Percentiles rank a stretch among this genome's conserved stretches.
These are phyloP conservation scores for Yamadazyma siamensis DNA, from an alignment of 1,139 yeast species.

Conservation along the genomic window DNA sequence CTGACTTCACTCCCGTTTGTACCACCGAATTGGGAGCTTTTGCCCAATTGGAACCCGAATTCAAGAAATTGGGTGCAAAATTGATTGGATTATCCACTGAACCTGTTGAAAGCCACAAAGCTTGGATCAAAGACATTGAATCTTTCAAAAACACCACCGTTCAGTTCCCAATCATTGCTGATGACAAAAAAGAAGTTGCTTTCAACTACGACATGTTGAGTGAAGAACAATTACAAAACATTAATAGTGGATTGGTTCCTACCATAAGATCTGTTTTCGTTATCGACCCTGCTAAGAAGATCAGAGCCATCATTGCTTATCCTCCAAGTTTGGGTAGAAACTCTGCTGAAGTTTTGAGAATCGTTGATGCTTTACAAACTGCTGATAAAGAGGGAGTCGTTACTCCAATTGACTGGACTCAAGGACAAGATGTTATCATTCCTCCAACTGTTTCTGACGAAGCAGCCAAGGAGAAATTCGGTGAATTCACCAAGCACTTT, in stretches of 20 bases:
- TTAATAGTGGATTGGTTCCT: constrained; percentile 58
- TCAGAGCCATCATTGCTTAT: constrained; percentile 70
- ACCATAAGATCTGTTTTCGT: constrained; percentile 82
- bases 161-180: constrained; percentile 78
- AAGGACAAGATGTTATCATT: constrained; percentile 82
- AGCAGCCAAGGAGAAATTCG: constrained; percentile 76
- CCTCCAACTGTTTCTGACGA: constrained; percentile 71
- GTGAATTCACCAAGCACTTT: constrained; percentile 75
- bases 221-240: constrained; percentile 52
- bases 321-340: constrained; percentile 88
- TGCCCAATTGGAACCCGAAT: constrained; percentile 78
- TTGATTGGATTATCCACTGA: constrained; percentile 80
- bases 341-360: constrained; percentile 83
- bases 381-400: constrained; percentile 71
- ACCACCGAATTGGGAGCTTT: constrained; percentile 94
- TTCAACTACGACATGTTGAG: constrained; percentile 67
- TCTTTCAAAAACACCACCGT: constrained; percentile 67
- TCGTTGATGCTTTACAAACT: constrained; percentile 73
- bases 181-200: constrained; percentile 68
- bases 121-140: constrained; percentile 82
- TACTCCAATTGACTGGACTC: constrained; percentile 85
- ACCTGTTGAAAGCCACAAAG: constrained; percentile 49
- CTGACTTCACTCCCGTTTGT: constrained; percentile 93
- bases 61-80: constrained; percentile 74
- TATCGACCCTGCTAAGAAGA: constrained; percentile 74